Evolutionary conservation across 257 asterid genomes (phyloP).

Genomic region (Agastache rugosa): DNA sequence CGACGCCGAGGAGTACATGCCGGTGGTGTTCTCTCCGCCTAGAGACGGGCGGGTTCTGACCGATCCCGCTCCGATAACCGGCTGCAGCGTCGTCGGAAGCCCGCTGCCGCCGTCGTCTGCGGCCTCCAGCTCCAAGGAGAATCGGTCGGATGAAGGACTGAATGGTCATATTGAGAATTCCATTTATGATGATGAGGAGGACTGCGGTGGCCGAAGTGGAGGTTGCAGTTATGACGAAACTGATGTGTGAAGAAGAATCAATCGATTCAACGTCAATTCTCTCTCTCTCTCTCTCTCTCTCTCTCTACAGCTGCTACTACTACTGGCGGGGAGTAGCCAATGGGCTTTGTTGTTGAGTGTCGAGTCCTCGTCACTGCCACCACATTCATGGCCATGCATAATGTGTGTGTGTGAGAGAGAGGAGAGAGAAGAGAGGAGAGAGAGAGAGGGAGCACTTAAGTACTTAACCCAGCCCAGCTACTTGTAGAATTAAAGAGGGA

Average conservation of each 20-base stretch:
- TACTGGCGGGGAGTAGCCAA: slow-evolving; percentile 43
- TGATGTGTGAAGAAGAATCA: slow-evolving; percentile 24
- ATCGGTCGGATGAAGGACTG: slow-evolving; percentile 27
- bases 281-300: neutral
- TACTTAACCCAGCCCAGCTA: neutral
- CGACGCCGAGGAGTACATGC: slow-evolving; percentile 86
- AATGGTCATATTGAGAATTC: neutral
- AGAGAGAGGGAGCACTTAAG: neutral
- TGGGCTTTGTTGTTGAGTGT: slow-evolving; percentile 46
- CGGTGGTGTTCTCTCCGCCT: slow-evolving; percentile 84
- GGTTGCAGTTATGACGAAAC: slow-evolving; percentile 28
- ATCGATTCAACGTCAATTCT: neutral
- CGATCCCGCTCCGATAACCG: slow-evolving; percentile 59
- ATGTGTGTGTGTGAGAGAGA: slow-evolving; percentile 6
- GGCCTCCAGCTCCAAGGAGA: slow-evolving; percentile 28
- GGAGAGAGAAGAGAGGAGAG: neutral
- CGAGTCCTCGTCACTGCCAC: slow-evolving; percentile 38
- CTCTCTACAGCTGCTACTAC: neutral
- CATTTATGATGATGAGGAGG: slow-evolving; percentile 25
- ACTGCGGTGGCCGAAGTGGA: slow-evolving; percentile 36
- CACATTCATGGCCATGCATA: slow-evolving; percentile 36
- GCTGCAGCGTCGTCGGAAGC: slow-evolving; percentile 3
- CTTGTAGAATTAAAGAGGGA: neutral
- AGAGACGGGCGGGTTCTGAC: slow-evolving; percentile 73
- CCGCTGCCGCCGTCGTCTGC: slow-evolving; percentile 35